Evolutionary conservation across 2,329 filamentous ascomycete genomes (phyloP).

Genomic region (Aspergillus niger): DNA sequence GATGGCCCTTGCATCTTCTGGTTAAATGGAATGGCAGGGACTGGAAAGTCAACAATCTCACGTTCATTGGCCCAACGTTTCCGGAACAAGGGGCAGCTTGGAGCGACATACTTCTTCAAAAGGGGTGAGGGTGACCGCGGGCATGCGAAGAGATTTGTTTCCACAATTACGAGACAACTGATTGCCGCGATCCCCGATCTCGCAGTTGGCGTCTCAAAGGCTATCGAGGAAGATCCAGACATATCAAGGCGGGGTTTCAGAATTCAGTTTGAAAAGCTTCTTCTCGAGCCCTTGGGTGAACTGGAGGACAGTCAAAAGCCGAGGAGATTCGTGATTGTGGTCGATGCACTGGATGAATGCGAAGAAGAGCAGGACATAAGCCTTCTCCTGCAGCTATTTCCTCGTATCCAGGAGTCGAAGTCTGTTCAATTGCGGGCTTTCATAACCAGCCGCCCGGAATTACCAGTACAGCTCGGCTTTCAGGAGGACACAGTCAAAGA

Average conservation of each 20-base stretch:
- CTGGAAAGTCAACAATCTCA: conserved; percentile 34
- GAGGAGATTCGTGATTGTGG: conserved; percentile 21
- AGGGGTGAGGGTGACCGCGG: conserved; percentile 44
- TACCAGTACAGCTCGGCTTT: conserved; percentile 23
- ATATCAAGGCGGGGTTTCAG: conserved; percentile 27
- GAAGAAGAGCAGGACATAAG: conserved; percentile 24
- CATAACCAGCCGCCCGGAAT: conserved; percentile 33
- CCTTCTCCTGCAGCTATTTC: conserved; percentile 26
- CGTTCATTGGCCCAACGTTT: conserved; percentile 33
- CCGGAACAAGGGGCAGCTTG: background rate
- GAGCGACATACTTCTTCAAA: conserved; percentile 51
- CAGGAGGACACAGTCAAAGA: background rate
- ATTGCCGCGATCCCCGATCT: conserved; percentile 32
- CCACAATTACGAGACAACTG: conserved; percentile 38
- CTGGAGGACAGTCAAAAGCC: background rate
- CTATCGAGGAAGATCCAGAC: conserved; percentile 26
- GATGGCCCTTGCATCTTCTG: conserved; percentile 31
- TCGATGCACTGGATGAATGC: conserved; percentile 33
- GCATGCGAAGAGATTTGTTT: conserved; percentile 40
- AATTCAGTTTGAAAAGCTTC: conserved; percentile 33
- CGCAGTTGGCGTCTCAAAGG: conserved; percentile 18
- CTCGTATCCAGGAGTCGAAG: conserved; percentile 13
- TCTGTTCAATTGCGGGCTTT: conserved; percentile 26
- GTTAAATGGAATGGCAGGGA: conserved; percentile 43
- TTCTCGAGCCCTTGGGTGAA: conserved; percentile 26